Evolutionary conservation across 1,139 yeast genomes (phyloP), one percentile per base, ranked within the genome.

Genomic region (Waltiozyma sp.): DNA sequence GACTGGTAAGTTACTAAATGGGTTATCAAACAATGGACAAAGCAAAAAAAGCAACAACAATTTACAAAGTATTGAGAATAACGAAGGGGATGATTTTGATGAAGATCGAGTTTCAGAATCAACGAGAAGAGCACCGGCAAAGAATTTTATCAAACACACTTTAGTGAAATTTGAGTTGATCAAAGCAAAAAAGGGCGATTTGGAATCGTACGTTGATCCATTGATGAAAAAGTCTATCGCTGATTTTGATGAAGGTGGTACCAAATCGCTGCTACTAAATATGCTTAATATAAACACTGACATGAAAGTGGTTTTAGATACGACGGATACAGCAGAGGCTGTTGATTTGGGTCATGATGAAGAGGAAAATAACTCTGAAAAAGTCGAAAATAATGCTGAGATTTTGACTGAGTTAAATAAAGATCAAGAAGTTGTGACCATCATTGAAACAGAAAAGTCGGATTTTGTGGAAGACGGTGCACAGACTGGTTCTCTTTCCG

Each of bases 221-320:
- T 67, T 89, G 41, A 87, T 89, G 62, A 82, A 87, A 49, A 87
- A 86, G 55, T 91, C 94, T 41, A 70, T 89, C 40, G 85, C 95
- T 0, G 96, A 88, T 49, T 89, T 89, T 55, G 96, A 89, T 60
- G 96, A 89, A 64, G 96, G 96, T 35, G 97, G 97, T 1, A 87
- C 96, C 10, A 86, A 83, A 55, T 83, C 94, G 41, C 65, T 89
- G 43, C 64, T 91, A 41, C 62, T 87, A 53, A 89, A 88, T 54
- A 78, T 89, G 26, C 68, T 89, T 45, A 51, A 56, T 41, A 55
- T 62, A 14, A 64, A 64, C 45, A 48, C 51, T 2, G 48, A 58
- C 3, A 60, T 58, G 5, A 60, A 66, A 47, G 60, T 67, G 1
- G 60, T 63, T 1, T 65, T 68, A 48, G 72, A 66, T 45, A 66